Percentiles rank a stretch among this genome's conserved stretches.
These are phyloP conservation scores for Saitozyma sp. DNA, from an alignment of 768 basidiomycete genomes.

Conservation along the genomic window DNA sequence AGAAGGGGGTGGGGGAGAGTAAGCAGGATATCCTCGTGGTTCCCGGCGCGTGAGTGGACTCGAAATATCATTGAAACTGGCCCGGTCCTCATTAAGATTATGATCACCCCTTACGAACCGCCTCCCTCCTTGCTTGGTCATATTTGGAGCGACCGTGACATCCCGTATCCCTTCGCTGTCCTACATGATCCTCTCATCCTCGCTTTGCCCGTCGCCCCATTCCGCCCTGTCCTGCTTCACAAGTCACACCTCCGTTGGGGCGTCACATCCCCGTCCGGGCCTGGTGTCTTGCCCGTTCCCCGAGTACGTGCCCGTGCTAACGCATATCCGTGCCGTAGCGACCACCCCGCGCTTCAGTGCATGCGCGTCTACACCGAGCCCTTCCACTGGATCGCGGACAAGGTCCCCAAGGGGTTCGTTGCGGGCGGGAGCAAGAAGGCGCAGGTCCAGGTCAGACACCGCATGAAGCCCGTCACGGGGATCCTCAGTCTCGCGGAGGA, in stretches of 20 bases:
- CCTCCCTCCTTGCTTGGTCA: no score
- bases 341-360: conserved; percentile 63
- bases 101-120: no score
- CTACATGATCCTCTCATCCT: no score
- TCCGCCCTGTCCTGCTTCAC: no score
- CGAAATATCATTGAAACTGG: no score
- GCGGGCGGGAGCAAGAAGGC: neutral
- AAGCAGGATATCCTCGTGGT: conserved; percentile 70
- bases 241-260: no score
- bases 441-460: conserved; percentile 64
- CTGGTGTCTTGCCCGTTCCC: neutral
- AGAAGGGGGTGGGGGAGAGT: conserved; percentile 63
- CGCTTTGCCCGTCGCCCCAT: no score
- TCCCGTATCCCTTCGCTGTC: no score
- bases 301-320: neutral
- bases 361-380: conserved; percentile 52
- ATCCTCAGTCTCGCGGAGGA: conserved; percentile 54
- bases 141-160: no score
- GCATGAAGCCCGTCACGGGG: conserved; percentile 61
- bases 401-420: neutral
- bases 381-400: neutral
- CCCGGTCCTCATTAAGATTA: conserved; percentile 5
- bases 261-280: no score
- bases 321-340: conserved; percentile 52
- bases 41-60: conserved; percentile 66